A percentile compares a stretch with the other conserved stretches of the same genome.
Evolutionary conservation across 2,329 filamentous ascomycete species (phyloP).

Genomic region (Penicillium hordei): DNA sequence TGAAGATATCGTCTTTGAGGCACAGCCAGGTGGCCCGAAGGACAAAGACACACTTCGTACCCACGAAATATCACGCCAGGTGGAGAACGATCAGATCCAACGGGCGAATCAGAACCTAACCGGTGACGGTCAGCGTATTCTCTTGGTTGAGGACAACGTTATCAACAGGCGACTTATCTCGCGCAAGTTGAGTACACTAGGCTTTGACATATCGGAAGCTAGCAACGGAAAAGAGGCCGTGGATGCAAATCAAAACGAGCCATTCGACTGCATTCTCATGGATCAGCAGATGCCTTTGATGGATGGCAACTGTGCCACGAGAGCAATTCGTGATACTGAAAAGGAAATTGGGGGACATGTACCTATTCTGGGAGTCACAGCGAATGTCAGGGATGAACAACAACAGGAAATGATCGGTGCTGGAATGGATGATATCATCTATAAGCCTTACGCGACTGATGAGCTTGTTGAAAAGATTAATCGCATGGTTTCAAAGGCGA

Average conservation of each 20-base stretch:
- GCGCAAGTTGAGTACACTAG: conserved; percentile 37
- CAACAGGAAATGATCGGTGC: conserved; percentile 68
- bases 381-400: conserved; percentile 74
- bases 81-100: background rate
- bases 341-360: conserved; percentile 47
- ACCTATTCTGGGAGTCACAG: conserved; percentile 53
- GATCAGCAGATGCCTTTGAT: conserved; percentile 82
- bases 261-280: conserved; percentile 69
- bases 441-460: conserved; percentile 76
- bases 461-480: conserved; percentile 68
- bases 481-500: conserved; percentile 42
- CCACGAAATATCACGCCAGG: conserved; percentile 4
- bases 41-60: conserved; percentile 16
- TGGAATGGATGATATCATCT: conserved; percentile 76
- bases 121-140: conserved; percentile 23
- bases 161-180: conserved; percentile 45
- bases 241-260: conserved; percentile 34
- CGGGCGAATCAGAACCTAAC: background rate
- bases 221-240: conserved; percentile 47
- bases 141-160: conserved; percentile 48
- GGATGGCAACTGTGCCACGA: conserved; percentile 74
- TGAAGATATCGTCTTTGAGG: conserved; percentile 14
- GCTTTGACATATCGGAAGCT: conserved; percentile 38
- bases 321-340: conserved; percentile 68
- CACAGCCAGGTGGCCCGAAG: background rate